A percentile compares a stretch with the other conserved stretches of the same genome.
phyloP scores from a whole-genome alignment of 1,284 basidiomycete genomes.

The Xerocomus cyaneibrunnescens region DNA sequence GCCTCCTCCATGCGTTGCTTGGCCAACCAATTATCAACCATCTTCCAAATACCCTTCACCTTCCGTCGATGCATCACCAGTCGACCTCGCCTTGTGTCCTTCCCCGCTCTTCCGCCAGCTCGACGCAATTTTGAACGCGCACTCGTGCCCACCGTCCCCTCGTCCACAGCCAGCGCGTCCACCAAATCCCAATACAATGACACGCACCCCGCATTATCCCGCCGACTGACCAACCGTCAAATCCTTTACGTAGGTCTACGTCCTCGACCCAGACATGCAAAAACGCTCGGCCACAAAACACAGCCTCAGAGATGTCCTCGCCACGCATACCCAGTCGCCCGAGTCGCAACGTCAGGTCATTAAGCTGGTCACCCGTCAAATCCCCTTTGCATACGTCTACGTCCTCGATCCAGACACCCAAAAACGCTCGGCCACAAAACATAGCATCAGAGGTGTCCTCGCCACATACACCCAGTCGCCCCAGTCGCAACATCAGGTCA shows the following conservation, averaged over 20 bases:
- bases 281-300: slow-evolving; percentile 38
- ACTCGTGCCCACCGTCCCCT: not conserved
- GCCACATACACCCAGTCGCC: slow-evolving; percentile 20
- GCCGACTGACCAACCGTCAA: slow-evolving; percentile 30
- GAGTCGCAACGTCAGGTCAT: slow-evolving; percentile 37
- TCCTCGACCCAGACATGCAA: slow-evolving; percentile 50
- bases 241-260: slow-evolving; percentile 45
- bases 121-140: slow-evolving; percentile 7
- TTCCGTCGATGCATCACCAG: slow-evolving; percentile 2
- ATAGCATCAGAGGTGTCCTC: slow-evolving; percentile 41
- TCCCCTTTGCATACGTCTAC: too few species aligned
- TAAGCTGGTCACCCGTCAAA: slow-evolving; percentile 36
- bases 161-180: not conserved
- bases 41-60: not conserved
- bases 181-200: not conserved
- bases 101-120: slow-evolving; percentile 9
- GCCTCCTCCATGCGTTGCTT: not conserved
- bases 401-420: slow-evolving; percentile 50
- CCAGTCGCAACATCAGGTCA: slow-evolving; percentile 42
- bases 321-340: slow-evolving; percentile 16
- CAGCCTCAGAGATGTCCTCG: slow-evolving; percentile 42
- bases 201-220: slow-evolving; percentile 3
- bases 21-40: not conserved
- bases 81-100: not conserved
- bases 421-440: slow-evolving; percentile 38